Base-by-base conservation (phyloP, 805 yeast species). In the Yueomyces sp. region DNA sequence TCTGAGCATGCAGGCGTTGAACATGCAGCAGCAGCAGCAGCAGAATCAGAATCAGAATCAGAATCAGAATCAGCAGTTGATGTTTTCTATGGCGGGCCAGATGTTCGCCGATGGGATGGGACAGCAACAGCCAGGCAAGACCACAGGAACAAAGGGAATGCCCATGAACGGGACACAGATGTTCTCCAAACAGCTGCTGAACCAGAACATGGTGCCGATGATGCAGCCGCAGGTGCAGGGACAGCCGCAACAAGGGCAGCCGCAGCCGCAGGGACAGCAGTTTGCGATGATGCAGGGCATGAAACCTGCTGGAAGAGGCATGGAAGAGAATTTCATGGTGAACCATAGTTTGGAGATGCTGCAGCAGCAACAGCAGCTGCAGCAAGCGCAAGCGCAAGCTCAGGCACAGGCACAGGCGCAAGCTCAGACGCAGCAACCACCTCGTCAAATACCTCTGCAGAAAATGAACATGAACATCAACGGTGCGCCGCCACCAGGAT, bases 401-500 rank as follows among this genome's bases (percentile, higher is more conserved):
- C 52, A 51, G 37, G 48, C 44, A 4, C 56, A 47, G 36, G 53
- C 37, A 3, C 56, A 49, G 37, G 54, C 48, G 28, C 57, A 50
- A 40, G 54, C 47, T 28, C 28, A 39, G 12, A 28, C 31, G 12
- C 38, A 38, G 34, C 43, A 36, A 36, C 40, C 39, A n/a, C 39
- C 40, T 5, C 43, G 34, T 27, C 41, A 31, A 37, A 44, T 44
- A 38, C 47, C 38, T 28, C 36, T 12, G 4, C 42, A 34, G 27
- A 12, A 12, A 29, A 43, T 55, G 27, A 50, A 49, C 37, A 43
- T 46, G 6, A 46, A 38, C 28, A 49, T 29, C 29, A 46, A 44
- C 12, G 45, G 42, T 42, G 37, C 46, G 45, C 32, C 53, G n/a
- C 60, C 63, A 2, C 62, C 62, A 2, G 57, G 60, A 5, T 39